Percentiles rank a stretch among this genome's conserved stretches.
phyloP scores from a whole-genome alignment of 1,284 basidiomycete genomes.

The Moesziomyces parantarcticus region DNA sequence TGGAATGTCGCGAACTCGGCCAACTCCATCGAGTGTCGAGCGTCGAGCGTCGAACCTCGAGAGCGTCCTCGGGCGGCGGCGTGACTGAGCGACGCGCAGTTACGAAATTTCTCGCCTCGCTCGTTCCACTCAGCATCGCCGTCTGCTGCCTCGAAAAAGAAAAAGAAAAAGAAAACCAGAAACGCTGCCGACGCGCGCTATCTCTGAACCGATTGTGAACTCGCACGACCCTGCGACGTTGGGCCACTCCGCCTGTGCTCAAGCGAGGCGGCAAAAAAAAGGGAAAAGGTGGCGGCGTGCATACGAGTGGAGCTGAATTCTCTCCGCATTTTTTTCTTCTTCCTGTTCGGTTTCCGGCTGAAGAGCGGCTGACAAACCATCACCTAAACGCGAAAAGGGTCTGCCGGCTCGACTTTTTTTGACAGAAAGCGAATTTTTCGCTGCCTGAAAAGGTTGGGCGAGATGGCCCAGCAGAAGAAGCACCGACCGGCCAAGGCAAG shows the following conservation, averaged over 20 bases:
- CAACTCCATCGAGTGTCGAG: too few relatives aligned
- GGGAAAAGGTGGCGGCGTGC: background rate
- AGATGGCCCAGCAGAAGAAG: background rate
- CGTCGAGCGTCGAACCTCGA: too few relatives aligned
- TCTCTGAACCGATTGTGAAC: background rate
- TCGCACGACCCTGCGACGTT: background rate
- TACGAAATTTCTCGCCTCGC: too few relatives aligned
- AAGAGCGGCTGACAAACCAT: slow-evolving; percentile 22
- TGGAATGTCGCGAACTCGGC: too few relatives aligned
- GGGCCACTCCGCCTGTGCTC: background rate
- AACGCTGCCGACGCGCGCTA: background rate
- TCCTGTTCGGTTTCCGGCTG: background rate
- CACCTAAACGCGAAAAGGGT: slow-evolving; percentile 16
- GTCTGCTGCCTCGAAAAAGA: too few relatives aligned
- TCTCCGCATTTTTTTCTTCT: slow-evolving; percentile 6
- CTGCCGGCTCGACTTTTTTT: background rate
- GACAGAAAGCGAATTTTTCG: background rate
- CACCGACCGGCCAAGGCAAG: too few relatives aligned
- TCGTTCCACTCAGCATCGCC: too few relatives aligned
- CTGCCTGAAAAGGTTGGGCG: slow-evolving; percentile 13
- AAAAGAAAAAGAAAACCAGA: too few relatives aligned
- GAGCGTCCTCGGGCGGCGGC: too few relatives aligned
- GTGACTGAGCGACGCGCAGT: too few relatives aligned
- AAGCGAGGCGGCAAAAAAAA: slow-evolving; percentile 8
- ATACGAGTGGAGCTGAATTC: background rate